Evolutionary conservation across 345 rosid genomes (phyloP), one percentile per base, ranked within the genome.

Genomic region (Passiflora organensis): DNA sequence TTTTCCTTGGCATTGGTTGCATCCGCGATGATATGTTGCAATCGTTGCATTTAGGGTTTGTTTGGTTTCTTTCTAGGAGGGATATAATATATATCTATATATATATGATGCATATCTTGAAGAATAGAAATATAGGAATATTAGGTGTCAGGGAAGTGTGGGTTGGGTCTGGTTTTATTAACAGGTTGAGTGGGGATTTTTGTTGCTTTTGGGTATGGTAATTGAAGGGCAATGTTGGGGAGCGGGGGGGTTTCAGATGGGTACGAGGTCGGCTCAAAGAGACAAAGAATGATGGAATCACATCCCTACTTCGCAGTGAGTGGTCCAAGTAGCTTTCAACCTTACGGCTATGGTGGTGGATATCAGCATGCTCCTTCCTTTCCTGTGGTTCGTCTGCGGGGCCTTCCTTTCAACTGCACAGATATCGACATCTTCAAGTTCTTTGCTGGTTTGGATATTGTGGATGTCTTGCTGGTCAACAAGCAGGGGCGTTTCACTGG

Each of bases 221-320:
- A 81, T 60, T 81, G 89, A 84, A 90, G 97, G 95, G 97, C 83
- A 63, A 84, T 84, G 87, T 86, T 89, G 80, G 97, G 97, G 78
- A 78, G 95, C 87, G 87, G 89, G 91, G 95, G 91, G 89, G 72
- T 80, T 80, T 82, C 86, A 60, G 89, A 85, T 75, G 87, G 94
- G 78, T 89, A 84, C 89, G 94, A 80, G 91, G 96, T 87, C 65
- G 96, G 96, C 84, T 85, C 97, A 83, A 90, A 90, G 97, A 87
- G 97, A 87, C 97, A 85, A 76, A 83, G 97, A 90, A 90, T 90
- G 96, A 90, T 77, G 87, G 95, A 85, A 81, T 83, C 97, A 49
- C 81, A 80, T 87, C 96, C 97, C 76, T 91, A 87, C 97, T 85
- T 91, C 85, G 91, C 95, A 87, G 96, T 91, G 88, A 83, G 85